phyloP scores from a whole-genome alignment of 352 stramenopile species.

The Pythium insidiosum region DNA sequence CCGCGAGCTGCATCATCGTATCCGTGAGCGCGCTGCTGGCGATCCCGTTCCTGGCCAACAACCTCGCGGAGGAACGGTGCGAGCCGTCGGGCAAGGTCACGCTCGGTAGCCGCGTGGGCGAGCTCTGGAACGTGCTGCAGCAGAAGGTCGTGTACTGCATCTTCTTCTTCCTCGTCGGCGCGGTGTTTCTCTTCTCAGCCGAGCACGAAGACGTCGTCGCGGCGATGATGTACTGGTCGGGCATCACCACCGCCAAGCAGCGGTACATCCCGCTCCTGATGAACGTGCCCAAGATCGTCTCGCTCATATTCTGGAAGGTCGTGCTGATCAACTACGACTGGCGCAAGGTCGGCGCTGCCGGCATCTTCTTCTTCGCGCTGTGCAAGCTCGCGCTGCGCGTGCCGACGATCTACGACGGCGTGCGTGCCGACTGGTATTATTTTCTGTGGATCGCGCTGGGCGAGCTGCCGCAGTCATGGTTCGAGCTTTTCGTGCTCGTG shows the following conservation, averaged over 20 bases:
- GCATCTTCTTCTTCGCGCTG: slow-evolving; percentile 2
- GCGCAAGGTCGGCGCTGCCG: slow-evolving; percentile 7
- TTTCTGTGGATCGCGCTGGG: slow-evolving; percentile 1
- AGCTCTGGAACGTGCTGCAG: slow-evolving; percentile 26
- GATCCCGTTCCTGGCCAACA: slow-evolving; percentile 4
- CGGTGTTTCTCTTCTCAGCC: slow-evolving; percentile 6
- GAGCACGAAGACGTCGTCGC: slow-evolving; percentile 1
- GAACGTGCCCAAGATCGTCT: slow-evolving; percentile 3
- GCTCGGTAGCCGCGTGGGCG: not conserved
- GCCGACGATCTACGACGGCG: not conserved
- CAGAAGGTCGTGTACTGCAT: slow-evolving; percentile 12
- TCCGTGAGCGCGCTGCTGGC: not conserved
- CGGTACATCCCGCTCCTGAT: not conserved
- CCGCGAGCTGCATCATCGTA: not conserved
- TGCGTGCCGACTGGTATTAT: slow-evolving; percentile 3
- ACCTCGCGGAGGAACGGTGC: slow-evolving; percentile 4
- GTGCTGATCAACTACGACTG: slow-evolving; percentile 15
- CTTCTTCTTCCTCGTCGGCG: slow-evolving; percentile 7
- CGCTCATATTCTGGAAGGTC: slow-evolving; percentile 7
- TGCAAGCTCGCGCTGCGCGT: slow-evolving; percentile 3
- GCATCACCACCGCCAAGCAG: not conserved
- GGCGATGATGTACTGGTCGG: slow-evolving; percentile 5
- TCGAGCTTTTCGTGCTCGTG: slow-evolving; percentile 9
- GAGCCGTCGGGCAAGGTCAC: not conserved
- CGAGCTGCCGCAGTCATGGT: slow-evolving; percentile 7